Evolutionary conservation across 1,139 yeast genomes (phyloP), one percentile per base, ranked within the genome.

Genomic region (Debaryomycetaceae sp.): DNA sequence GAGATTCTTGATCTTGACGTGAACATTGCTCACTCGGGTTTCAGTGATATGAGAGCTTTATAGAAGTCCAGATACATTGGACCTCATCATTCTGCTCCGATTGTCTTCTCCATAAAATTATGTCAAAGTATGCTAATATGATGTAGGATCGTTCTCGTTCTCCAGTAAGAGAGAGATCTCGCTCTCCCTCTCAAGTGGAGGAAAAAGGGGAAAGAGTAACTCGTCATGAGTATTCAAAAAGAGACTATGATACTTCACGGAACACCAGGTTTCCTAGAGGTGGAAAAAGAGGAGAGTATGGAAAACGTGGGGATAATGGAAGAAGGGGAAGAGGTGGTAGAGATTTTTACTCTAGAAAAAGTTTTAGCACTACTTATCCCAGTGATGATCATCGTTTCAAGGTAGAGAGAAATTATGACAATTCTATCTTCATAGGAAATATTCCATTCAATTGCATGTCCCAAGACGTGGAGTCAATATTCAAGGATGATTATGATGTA

Each of bases 361-460:
- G 59, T 46, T 62, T 54, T 45, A 50, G 55, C 39, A 50, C 38
- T 36, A 43, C 45, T 24, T 59, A 59, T 42, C 53, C 56, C 45
- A 49, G 60, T 13, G 69, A 64, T 39, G 72, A 62, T 24, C 66
- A 66, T 50, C 63, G 69, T 40, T 59, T 65, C 34, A 69, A 69
- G 46, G 68, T 76, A n/a, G 84, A 80, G 48, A 76, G 93, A 65
- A 81, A 83, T 62, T 84, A 83, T 58, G 80, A 76, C 45, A 83
- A 84, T 59, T 82, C 88, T 48, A 70, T 85, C 42, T 86, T 86
- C 59, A 76, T 86, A 41, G 91, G 93, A 6, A 86, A 86, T 58
- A 70, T 86, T 46, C 88, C 93, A 6, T 86, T 78, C 56, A 81
- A 79, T 44, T 73, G 81, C 48, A 76, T 81, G 29, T 76, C 86